Conservation (phyloP, 1,284 basidiomycete genomes). For the Waitea zeae region DNA sequence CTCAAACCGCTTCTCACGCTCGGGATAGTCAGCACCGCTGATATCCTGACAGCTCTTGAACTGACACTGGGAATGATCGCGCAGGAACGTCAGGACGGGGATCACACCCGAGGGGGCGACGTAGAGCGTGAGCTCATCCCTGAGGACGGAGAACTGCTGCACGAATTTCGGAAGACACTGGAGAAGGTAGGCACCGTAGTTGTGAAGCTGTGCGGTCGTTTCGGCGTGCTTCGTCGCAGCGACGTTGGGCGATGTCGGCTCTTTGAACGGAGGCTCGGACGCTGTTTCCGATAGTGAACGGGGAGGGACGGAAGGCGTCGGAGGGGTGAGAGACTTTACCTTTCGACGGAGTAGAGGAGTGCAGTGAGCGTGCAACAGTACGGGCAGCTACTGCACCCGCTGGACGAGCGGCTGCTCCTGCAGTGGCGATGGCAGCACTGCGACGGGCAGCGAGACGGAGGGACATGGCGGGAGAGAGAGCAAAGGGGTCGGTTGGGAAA, state of each 20-base stretch:
- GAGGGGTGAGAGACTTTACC: too few species aligned
- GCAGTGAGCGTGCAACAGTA: too few species aligned
- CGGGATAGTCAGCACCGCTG: constrained; percentile 91
- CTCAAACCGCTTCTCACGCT: constrained; percentile 89
- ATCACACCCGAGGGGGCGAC: constrained; percentile 70
- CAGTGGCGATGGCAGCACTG: not conserved
- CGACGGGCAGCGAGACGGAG: constrained; percentile 25
- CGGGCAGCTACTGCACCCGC: too few species aligned
- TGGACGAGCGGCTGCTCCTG: too few species aligned
- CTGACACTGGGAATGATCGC: constrained; percentile 93
- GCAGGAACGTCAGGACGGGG: constrained; percentile 83
- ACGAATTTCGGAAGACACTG: constrained; percentile 89
- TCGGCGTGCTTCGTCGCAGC: constrained; percentile 51
- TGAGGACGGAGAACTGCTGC: constrained; percentile 95
- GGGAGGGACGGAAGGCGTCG: too few species aligned
- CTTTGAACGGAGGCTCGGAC: constrained; percentile 67
- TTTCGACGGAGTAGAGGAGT: too few species aligned
- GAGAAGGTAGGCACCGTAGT: constrained; percentile 80
- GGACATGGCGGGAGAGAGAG: constrained; percentile 23
- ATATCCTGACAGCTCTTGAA: constrained; percentile 92
- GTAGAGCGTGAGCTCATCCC: constrained; percentile 92
- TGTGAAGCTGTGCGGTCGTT: constrained; percentile 63
- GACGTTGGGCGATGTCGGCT: constrained; percentile 77
- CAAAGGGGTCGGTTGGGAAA: constrained; percentile 7
- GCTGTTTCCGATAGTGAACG: constrained; percentile 4